Base-by-base conservation (phyloP, 2,329 filamentous ascomycete species). In the Lasiodiplodia hormozganensis region DNA sequence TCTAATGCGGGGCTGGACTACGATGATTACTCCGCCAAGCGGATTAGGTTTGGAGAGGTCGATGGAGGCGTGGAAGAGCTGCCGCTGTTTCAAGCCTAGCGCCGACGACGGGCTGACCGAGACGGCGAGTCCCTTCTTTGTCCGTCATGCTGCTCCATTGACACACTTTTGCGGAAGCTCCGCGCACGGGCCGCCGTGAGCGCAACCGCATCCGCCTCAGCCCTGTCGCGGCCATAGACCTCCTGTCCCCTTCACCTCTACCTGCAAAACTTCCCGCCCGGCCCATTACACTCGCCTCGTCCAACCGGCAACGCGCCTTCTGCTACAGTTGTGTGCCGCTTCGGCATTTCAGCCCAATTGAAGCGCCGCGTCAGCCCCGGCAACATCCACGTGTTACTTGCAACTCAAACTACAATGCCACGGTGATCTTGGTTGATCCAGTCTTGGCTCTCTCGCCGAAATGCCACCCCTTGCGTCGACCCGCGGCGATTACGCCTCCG, bases 401-500 rank as follows among this genome's bases (percentile, higher is more conserved):
- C 43, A 49, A 21, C 58, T 51, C 40, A 34, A 25, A 11, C 43
- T 36, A 23, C 23, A 21, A 49, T 18, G 21, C 25, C 58, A 51
- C 31, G 16, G 49, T 14, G 14, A 8, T 38, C 6, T 10, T 51
- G 14, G 16, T 62, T 14, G 14, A 8, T 38, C 6, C 21, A 49
- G 14, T 36, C 21, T 16, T 36, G 25, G 12, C 54, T 25, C 25
- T 16, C 11, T 18, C 38, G 23, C 11, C 14, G 43, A 36, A 21
- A 67, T 67, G 65, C 40, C 52, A n/a, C 38, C 65, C 53, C 60
- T 51, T 67, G 40, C 38, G 4, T 34, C 67, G 3, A 56, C n/a
- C 38, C 67, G 67, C 12, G 67, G 67, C 11, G 58, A 51, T 16
- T 68, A 68, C 23, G 43, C 38, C 60, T 51, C 67, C 2, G 58